Percentiles rank a stretch among this genome's conserved stretches.
Evolutionary conservation across 139 green algal species (phyloP).

Genomic region (Volvox africanus): DNA sequence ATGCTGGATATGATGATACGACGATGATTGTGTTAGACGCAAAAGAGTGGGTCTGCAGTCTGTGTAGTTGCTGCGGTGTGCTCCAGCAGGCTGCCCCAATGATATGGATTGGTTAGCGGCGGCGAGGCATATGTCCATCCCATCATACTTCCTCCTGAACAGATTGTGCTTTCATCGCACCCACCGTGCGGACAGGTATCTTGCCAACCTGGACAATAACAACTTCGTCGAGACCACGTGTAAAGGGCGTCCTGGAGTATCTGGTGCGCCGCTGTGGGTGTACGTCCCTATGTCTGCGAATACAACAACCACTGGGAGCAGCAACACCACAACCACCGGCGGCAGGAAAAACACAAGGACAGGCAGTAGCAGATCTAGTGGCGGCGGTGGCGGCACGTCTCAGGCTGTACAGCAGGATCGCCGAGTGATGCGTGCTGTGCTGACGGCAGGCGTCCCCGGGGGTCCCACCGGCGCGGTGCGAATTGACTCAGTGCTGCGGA

Average conservation of each 20-base stretch:
- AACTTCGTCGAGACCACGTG: constrained; percentile 38
- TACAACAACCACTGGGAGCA: neutral
- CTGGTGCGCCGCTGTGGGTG: constrained; percentile 25
- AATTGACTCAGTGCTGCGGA: neutral
- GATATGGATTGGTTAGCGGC: no score
- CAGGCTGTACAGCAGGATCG: neutral
- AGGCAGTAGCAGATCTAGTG: no score
- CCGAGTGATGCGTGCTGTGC: constrained; percentile 19
- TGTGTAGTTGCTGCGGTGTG: no score
- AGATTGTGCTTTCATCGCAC: no score
- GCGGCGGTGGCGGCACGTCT: no score
- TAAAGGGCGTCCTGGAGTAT: constrained; percentile 3
- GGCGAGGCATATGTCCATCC: no score
- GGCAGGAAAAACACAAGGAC: neutral
- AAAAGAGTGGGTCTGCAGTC: no score
- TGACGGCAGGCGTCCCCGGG: constrained; percentile 23
- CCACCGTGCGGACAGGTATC: neutral
- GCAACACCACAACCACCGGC: neutral
- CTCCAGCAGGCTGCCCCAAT: no score
- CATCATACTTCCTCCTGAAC: no score
- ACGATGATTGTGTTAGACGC: no score
- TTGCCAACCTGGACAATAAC: neutral
- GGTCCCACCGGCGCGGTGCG: constrained; percentile 31
- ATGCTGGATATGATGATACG: no score
- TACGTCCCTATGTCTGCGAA: neutral